Percentiles rank a stretch among this genome's conserved stretches.
Evolutionary conservation across 768 basidiomycete species (phyloP).

Genomic region (Multifurca ochricompacta): DNA sequence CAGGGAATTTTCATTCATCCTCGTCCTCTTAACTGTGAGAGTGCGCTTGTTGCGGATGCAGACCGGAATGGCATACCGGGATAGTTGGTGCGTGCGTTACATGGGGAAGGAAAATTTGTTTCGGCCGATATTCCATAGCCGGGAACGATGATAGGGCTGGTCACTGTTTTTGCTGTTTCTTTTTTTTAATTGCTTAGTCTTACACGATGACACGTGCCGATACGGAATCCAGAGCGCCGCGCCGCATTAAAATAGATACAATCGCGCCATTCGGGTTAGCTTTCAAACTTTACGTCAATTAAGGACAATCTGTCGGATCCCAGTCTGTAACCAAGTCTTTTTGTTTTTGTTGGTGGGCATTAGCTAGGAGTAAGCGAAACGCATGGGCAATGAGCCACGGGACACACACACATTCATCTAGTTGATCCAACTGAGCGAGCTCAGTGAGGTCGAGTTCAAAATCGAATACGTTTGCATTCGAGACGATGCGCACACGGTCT

Average conservation of each 20-base stretch:
- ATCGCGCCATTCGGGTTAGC: neutral
- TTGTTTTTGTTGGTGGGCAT: too few species aligned
- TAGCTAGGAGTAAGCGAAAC: neutral
- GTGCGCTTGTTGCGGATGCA: neutral
- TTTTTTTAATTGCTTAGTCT: neutral
- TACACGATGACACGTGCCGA: neutral
- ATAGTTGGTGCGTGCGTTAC: too few species aligned
- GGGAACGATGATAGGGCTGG: neutral
- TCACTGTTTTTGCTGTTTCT: neutral
- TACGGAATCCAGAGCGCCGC: neutral
- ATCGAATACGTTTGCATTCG: slow-evolving; percentile 56
- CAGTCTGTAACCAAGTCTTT: slow-evolving; percentile 38
- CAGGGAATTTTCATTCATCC: neutral
- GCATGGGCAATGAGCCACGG: neutral
- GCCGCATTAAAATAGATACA: too few species aligned
- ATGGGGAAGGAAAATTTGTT: too few species aligned
- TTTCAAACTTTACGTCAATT: slow-evolving; percentile 2
- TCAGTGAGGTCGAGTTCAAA: slow-evolving; percentile 49
- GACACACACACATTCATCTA: slow-evolving; percentile 43
- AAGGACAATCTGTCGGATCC: slow-evolving; percentile 32
- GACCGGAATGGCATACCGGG: neutral
- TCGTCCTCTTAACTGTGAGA: neutral
- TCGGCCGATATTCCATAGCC: neutral
- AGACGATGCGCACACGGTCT: slow-evolving; percentile 42
- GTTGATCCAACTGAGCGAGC: slow-evolving; percentile 40